Evolutionary conservation across 495 filamentous ascomycete species (phyloP), one percentile per base, ranked within the genome.

Genomic region (Podospora tetraspora): DNA sequence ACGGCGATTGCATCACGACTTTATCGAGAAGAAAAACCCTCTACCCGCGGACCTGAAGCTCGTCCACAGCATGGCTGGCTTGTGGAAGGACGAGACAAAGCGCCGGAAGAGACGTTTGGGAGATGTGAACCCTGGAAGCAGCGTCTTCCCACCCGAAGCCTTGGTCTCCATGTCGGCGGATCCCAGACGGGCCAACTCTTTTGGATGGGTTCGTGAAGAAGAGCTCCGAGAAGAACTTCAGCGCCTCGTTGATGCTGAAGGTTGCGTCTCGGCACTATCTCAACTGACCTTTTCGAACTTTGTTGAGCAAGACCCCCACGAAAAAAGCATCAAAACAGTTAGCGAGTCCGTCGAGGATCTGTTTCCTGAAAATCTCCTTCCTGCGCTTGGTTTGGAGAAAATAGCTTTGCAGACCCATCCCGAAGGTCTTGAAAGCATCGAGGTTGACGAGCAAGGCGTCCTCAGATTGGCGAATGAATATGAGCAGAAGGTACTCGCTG

Each of bases 41-140:
- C 74, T 88, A 62, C 78, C 84, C 0, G 76, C 85, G 1, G 89
- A 92, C 69, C 82, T 93, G 74, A 95, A 93, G 73, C 76, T 85
- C 22, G 94, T 97, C 57, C 92, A 91, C 74, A 98, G 96, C 70
- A 92, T 99, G 89, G 94, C 92, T 66, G 92, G 91, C 5, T 77
- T 99, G 21, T 99, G 95, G 95, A 88, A 88, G 77, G 93, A 97
- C 74, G 95, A 99, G 76, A 92, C 89, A 1, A 86, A 85, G 57
- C 86, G 95, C 61, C 87, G 94, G 37, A 93, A 91, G 73, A 84
- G 83, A 68, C 83, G 81, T 56, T 87, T 93, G 83, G 86, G 87
- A 16, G 79, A 89, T 25, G 71, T 75, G 3, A 82, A 87, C 66
- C 84, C 88, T 7, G 86, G 82, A 56, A 90, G 86, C 70, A 92